These are phyloP conservation scores for Stentor coeruleus DNA, from an alignment of 73 alveolate species.

Conservation along the genomic window DNA sequence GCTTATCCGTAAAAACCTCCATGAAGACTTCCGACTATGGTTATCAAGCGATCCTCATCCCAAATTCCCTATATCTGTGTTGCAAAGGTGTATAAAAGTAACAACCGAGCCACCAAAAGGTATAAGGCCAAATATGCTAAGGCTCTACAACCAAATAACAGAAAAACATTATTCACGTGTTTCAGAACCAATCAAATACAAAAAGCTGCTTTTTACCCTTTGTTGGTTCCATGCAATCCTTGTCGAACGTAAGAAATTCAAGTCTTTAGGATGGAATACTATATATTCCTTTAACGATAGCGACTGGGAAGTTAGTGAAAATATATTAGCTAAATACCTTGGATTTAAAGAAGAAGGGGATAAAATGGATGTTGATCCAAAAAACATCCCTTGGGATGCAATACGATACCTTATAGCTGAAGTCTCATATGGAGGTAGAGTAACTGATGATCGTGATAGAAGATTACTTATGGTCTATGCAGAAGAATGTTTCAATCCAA, in stretches of 20 bases:
- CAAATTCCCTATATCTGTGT: constrained; percentile 97
- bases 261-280: constrained; percentile 99
- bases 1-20: constrained; percentile 85
- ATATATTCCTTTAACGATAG: constrained; percentile 99
- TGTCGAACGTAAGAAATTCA: constrained; percentile 97
- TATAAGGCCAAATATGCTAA: constrained; percentile 97
- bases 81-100: constrained; percentile 97
- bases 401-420: constrained; percentile 95
- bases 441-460: constrained; percentile 97
- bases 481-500: constrained; percentile 52
- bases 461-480: constrained; percentile 77
- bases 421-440: constrained; percentile 95
- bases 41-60: constrained; percentile 99
- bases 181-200: constrained; percentile 4
- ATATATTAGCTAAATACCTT: constrained; percentile 95
- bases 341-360: constrained; percentile 80
- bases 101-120: constrained; percentile 99
- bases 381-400: constrained; percentile 97
- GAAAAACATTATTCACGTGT: constrained; percentile 49
- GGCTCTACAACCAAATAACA: constrained; percentile 95
- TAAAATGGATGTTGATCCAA: constrained; percentile 43
- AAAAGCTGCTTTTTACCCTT: constrained; percentile 53
- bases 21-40: constrained; percentile 97
- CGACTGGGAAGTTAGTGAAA: constrained; percentile 98
- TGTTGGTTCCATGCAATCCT: constrained; percentile 97